Evolutionary conservation across 768 basidiomycete species (phyloP).

Genomic region (Macrolepiota fuliginosa): DNA sequence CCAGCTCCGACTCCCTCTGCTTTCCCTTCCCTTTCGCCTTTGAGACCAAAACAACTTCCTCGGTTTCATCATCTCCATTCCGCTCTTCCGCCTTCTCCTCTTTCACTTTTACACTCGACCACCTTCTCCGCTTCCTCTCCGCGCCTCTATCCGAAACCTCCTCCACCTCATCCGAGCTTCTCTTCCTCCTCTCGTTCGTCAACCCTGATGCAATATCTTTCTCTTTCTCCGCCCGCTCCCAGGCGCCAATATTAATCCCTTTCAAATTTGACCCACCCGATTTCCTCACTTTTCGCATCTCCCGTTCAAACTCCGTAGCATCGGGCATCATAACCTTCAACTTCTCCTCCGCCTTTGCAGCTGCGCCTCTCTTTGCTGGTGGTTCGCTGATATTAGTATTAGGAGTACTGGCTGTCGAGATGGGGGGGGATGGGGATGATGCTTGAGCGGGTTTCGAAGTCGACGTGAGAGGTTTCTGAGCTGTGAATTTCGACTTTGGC

Average conservation of each 20-base stretch:
- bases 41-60: conserved; percentile 2
- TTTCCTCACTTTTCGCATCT: conserved; percentile 44
- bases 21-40: conserved; percentile 16
- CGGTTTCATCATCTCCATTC: conserved; percentile 12
- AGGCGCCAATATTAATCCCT: conserved; percentile 19
- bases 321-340: conserved; percentile 80
- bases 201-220: not conserved
- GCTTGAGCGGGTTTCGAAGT: not conserved
- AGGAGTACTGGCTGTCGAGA: conserved; percentile 7
- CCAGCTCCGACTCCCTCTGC: conserved; percentile 13
- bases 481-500: conserved; percentile 1
- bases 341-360: conserved; percentile 44
- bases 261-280: conserved; percentile 20
- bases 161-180: conserved; percentile 3
- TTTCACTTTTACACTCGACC: conserved; percentile 1
- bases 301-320: conserved; percentile 63
- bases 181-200: conserved; percentile 17
- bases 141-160: conserved; percentile 3
- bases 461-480: not conserved
- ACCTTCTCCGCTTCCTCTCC: not conserved
- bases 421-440: conserved; percentile 9
- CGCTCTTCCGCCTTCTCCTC: conserved; percentile 16
- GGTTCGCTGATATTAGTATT: not conserved
- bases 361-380: conserved; percentile 37
- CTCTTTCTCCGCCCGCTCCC: conserved; percentile 13